phyloP scores from a whole-genome alignment of 768 basidiomycete species.

The Solioccasus polychromus region DNA sequence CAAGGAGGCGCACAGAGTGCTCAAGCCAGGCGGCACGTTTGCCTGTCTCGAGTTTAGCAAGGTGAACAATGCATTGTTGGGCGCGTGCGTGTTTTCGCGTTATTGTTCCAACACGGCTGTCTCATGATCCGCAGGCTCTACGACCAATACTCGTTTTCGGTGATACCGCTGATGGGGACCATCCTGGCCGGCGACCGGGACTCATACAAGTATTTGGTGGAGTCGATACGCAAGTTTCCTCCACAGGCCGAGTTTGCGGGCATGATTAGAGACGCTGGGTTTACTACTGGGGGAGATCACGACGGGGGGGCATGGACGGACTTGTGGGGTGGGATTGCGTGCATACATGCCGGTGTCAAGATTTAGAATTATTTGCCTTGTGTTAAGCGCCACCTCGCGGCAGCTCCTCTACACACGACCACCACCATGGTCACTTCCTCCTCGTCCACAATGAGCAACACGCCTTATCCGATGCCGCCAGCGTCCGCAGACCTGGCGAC shows the following conservation, averaged over 20 bases:
- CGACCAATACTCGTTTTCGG: constrained; percentile 92
- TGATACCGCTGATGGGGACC: constrained; percentile 94
- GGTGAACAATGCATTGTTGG: constrained; percentile 83
- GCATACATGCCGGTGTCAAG: constrained; percentile 83
- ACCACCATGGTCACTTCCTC: constrained; percentile 33
- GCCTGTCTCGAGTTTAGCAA: constrained; percentile 96
- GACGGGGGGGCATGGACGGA: constrained; percentile 86
- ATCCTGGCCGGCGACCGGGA: constrained; percentile 92
- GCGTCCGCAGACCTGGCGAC: constrained; percentile 68
- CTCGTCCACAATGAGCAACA: constrained; percentile 27
- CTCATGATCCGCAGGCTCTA: constrained; percentile 59
- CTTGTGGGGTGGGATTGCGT: constrained; percentile 85
- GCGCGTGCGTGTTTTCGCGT: constrained; percentile 56
- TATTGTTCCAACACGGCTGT: neutral
- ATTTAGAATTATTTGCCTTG: constrained; percentile 37
- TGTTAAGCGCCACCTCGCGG: neutral
- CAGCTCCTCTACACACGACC: constrained; percentile 23
- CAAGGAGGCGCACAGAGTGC: constrained; percentile 85
- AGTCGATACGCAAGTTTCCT: constrained; percentile 94
- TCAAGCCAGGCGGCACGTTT: constrained; percentile 95
- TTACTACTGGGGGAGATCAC: constrained; percentile 65
- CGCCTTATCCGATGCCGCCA: constrained; percentile 57
- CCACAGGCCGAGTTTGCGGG: constrained; percentile 81
- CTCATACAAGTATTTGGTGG: constrained; percentile 97
- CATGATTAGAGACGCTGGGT: constrained; percentile 87